phyloP scores from a whole-genome alignment of 2,329 filamentous ascomycete genomes.

The Coniochaeta hoffmannii region DNA sequence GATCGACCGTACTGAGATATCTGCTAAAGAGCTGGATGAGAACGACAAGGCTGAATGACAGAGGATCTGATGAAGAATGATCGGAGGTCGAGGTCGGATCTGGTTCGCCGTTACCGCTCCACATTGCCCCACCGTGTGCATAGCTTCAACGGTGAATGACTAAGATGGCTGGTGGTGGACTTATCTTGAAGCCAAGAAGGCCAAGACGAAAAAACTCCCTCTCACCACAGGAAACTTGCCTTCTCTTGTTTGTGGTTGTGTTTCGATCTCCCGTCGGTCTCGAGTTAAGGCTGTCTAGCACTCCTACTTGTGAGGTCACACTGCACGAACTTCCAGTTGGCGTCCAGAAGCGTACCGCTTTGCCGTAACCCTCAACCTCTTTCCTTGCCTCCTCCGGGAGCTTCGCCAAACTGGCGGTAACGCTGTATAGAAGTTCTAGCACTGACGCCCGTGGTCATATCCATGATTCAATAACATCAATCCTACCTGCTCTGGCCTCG shows the following conservation, averaged over 20 bases:
- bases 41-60: no score
- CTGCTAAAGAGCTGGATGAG: no score
- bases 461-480: slow-evolving; percentile 39
- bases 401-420: slow-evolving; percentile 2
- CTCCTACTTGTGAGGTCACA: not conserved
- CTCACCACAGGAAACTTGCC: not conserved
- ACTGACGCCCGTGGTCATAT: not conserved
- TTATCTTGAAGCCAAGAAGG: not conserved
- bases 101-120: not conserved
- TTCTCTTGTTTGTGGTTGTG: not conserved
- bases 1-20: no score
- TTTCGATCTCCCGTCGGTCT: not conserved
- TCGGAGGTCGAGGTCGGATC: slow-evolving; percentile 17
- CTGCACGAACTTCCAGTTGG: not conserved
- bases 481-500: slow-evolving; percentile 14
- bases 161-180: no score
- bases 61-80: not conserved
- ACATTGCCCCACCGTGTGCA: not conserved
- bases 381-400: not conserved
- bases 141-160: not conserved
- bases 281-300: not conserved
- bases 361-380: not conserved
- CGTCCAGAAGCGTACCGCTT: not conserved
- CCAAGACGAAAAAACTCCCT: not conserved
- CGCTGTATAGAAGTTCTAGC: not conserved